phyloP scores from a whole-genome alignment of 345 rosid species.

The Stellera chamaejasme region DNA sequence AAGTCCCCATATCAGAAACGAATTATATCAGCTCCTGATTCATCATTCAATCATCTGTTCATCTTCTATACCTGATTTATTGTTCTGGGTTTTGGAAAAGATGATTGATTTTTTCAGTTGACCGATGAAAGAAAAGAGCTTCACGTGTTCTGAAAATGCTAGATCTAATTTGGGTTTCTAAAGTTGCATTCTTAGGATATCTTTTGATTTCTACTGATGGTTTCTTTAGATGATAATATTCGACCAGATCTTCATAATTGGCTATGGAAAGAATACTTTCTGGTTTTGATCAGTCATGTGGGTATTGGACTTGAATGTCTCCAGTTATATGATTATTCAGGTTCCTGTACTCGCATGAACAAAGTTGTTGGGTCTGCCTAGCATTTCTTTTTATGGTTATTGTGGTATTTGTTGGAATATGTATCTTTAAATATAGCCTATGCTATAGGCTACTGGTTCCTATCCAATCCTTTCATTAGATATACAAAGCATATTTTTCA shows the following conservation, averaged over 20 bases:
- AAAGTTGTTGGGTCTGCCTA: conserved; percentile 1
- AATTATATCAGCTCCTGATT: background rate
- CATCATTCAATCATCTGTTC: background rate
- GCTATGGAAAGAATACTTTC: background rate
- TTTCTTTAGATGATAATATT: background rate
- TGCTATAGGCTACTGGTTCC: background rate
- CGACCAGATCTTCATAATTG: background rate
- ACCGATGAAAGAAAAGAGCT: background rate
- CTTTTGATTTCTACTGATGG: background rate
- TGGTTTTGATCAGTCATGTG: conserved; percentile 4
- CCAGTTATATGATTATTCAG: background rate
- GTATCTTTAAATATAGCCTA: background rate
- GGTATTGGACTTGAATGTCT: background rate
- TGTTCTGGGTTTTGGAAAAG: conserved; percentile 10
- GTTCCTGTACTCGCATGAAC: background rate
- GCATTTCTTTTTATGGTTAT: conserved; percentile 4
- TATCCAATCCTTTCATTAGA: conserved; percentile 1
- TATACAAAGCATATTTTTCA: background rate
- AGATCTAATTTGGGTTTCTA: conserved; percentile 12
- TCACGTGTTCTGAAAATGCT: background rate
- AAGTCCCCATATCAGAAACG: conserved; percentile 13
- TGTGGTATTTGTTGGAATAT: conserved; percentile 5
- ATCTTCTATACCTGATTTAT: background rate
- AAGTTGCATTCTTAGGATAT: background rate
- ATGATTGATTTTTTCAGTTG: background rate